These are phyloP conservation scores for Salix exigua DNA, from an alignment of 345 rosid genomes.

Conservation along the genomic window DNA sequence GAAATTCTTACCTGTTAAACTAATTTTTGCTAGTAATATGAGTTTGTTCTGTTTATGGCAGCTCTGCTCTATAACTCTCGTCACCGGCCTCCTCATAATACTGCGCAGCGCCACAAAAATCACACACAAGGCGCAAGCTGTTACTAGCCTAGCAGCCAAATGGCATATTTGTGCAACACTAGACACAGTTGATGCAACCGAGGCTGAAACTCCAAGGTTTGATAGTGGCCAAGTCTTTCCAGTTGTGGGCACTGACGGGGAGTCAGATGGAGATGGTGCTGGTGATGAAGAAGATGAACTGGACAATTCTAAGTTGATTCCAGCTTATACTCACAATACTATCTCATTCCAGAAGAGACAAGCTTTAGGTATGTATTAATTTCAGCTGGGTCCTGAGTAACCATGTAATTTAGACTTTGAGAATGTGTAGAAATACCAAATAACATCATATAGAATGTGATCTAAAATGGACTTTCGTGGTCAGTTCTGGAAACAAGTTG, in stretches of 20 bases:
- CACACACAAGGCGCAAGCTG: constrained; percentile 86
- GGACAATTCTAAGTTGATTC: constrained; percentile 64
- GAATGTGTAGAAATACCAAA: too few species aligned
- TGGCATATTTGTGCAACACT: constrained; percentile 92
- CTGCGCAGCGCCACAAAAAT: constrained; percentile 83
- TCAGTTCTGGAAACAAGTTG: too few species aligned
- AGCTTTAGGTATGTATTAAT: constrained; percentile 60
- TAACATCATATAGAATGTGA: too few species aligned
- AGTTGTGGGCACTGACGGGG: constrained; percentile 16
- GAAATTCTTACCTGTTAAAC: too few species aligned
- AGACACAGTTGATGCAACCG: constrained; percentile 55
- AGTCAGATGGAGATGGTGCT: constrained; percentile 45
- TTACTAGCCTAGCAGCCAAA: constrained; percentile 85
- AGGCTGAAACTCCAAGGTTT: constrained; percentile 62
- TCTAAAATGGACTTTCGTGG: too few species aligned
- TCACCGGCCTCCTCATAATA: constrained; percentile 57
- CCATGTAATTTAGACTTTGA: too few species aligned
- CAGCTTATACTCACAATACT: constrained; percentile 63
- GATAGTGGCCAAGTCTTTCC: constrained; percentile 16
- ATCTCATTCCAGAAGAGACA: constrained; percentile 88
- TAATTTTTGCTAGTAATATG: too few species aligned
- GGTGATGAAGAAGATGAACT: constrained; percentile 86
- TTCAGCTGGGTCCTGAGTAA: too few species aligned
- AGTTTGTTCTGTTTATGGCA: constrained; percentile 20
- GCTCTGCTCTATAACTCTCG: constrained; percentile 76